These are phyloP conservation scores for Nicotiana tomentosiformis DNA, from an alignment of 257 asterid genomes.

Conservation along the genomic window DNA sequence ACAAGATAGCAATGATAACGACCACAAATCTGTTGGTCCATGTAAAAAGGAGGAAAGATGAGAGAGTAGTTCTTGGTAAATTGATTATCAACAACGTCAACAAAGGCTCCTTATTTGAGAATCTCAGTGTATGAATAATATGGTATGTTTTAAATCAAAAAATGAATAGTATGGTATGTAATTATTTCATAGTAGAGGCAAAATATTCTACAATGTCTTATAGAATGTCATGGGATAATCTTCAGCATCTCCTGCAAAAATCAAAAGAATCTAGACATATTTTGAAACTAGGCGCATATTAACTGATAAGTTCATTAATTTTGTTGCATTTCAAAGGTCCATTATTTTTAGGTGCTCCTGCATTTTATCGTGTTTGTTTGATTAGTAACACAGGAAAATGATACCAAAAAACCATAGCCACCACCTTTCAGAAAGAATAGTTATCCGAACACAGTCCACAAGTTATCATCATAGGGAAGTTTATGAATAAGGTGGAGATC, in stretches of 20 bases:
- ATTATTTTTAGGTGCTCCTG: background rate
- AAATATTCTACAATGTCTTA: background rate
- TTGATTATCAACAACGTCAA: background rate
- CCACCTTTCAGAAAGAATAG: background rate
- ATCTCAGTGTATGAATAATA: background rate
- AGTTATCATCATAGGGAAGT: background rate
- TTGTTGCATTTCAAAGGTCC: background rate
- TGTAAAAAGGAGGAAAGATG: background rate
- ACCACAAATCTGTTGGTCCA: background rate
- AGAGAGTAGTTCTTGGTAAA: background rate
- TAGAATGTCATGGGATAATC: background rate
- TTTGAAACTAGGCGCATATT: background rate
- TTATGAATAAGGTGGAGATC: conserved; percentile 21
- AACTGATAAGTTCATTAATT: background rate
- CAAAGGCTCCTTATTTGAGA: background rate
- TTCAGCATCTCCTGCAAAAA: background rate
- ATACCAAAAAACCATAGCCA: background rate
- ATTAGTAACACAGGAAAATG: background rate
- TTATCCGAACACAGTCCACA: background rate
- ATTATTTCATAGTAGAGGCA: background rate
- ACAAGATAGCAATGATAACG: background rate
- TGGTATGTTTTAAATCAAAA: background rate
- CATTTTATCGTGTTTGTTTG: background rate
- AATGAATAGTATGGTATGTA: background rate
- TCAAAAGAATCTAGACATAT: background rate